These are phyloP conservation scores for Hura crepitans DNA, from an alignment of 441 rosid species.

Conservation along the genomic window DNA sequence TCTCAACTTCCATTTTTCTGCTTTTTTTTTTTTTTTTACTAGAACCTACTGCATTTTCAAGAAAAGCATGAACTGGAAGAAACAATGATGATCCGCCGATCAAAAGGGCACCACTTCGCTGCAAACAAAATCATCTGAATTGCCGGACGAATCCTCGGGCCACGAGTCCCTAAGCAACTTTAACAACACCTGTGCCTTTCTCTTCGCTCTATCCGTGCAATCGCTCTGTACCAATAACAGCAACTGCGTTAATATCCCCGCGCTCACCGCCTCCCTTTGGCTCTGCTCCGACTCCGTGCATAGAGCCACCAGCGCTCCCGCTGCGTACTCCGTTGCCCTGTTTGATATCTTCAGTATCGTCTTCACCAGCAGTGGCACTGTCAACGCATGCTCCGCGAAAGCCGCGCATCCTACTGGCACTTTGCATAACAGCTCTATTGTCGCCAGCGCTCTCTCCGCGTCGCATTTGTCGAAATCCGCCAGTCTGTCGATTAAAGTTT, in stretches of 20 bases:
- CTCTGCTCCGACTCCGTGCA: conserved; percentile 63
- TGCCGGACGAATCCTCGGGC: conserved; percentile 62
- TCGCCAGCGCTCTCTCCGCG: conserved; percentile 75
- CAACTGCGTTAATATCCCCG: conserved; percentile 72
- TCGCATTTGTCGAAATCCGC: conserved; percentile 72
- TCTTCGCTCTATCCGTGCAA: conserved; percentile 85
- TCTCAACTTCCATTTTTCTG: conserved; percentile 1
- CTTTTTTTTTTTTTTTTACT: neutral
- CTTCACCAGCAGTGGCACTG: conserved; percentile 72
- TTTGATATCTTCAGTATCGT: conserved; percentile 69
- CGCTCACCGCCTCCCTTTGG: conserved; percentile 68
- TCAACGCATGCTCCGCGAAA: conserved; percentile 56
- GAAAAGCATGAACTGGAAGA: neutral
- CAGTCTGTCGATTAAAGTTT: conserved; percentile 52
- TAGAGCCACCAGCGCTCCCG: conserved; percentile 71
- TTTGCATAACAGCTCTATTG: conserved; percentile 72
- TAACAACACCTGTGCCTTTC: conserved; percentile 77
- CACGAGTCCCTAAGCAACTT: conserved; percentile 79
- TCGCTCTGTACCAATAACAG: conserved; percentile 82
- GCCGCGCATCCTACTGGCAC: conserved; percentile 60
- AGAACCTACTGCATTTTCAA: too few species aligned
- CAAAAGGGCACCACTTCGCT: conserved; percentile 74
- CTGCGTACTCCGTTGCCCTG: conserved; percentile 88
- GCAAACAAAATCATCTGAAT: conserved; percentile 65
- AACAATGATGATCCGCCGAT: conserved; percentile 9